Evolutionary conservation across 140 eudicot species (phyloP).

Genomic region (Anethum foeniculum): DNA sequence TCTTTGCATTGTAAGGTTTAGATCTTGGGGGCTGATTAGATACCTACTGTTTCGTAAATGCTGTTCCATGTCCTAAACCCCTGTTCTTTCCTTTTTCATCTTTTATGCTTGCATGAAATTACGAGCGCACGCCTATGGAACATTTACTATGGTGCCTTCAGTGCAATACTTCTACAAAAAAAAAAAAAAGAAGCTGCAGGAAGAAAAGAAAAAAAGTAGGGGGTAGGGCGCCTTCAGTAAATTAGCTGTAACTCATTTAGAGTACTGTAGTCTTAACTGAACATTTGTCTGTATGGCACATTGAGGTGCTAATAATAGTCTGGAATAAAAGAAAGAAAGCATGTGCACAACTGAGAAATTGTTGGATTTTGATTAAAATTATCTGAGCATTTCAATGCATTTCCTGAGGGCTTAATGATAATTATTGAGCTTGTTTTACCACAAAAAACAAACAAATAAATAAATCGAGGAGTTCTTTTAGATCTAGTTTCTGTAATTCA

Average conservation of each 20-base stretch:
- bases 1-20: too few species aligned
- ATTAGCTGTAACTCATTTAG: not conserved
- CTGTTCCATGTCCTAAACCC: not conserved
- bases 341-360: not conserved
- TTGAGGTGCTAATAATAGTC: not conserved
- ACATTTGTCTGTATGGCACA: not conserved
- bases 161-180: not conserved
- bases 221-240: not conserved
- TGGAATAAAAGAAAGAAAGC: not conserved
- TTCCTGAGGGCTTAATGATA: not conserved
- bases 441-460: not conserved
- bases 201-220: not conserved
- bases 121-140: not conserved
- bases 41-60: not conserved
- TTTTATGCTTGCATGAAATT: not conserved
- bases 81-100: not conserved
- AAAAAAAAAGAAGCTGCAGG: too few species aligned
- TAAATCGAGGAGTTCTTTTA: not conserved
- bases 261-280: not conserved
- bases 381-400: not conserved
- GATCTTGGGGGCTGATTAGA: not conserved
- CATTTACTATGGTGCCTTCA: not conserved
- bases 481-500: not conserved
- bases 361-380: too few species aligned
- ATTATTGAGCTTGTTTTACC: not conserved